phyloP scores from a whole-genome alignment of 176 grass and related monocot genomes.

The Cenchrus purpureus region DNA sequence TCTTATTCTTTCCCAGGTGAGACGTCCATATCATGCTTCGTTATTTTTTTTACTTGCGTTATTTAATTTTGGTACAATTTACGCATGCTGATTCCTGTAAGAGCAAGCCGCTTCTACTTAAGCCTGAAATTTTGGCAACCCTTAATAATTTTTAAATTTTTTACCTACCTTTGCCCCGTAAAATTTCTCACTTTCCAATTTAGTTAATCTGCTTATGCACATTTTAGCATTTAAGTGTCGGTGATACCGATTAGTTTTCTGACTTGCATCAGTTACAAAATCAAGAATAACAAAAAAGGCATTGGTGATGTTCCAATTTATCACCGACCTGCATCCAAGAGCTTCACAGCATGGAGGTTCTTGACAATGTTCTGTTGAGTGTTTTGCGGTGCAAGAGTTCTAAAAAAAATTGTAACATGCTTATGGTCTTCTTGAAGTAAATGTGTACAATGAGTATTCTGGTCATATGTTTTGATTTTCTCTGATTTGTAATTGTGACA shows the following conservation, averaged over 20 bases:
- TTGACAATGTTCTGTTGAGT: conserved; percentile 7
- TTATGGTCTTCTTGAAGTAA: not conserved
- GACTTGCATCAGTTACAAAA: conserved; percentile 26
- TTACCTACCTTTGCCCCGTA: not conserved
- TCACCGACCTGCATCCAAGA: conserved; percentile 8
- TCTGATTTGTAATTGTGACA: conserved; percentile 28
- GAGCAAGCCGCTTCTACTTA: conserved; percentile 5
- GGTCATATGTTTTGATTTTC: conserved; percentile 34
- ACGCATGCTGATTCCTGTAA: conserved; percentile 1
- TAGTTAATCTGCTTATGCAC: conserved; percentile 23
- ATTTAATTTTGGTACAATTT: conserved; percentile 22
- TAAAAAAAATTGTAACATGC: not conserved
- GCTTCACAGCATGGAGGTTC: not conserved
- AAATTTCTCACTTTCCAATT: not conserved
- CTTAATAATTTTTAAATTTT: not conserved
- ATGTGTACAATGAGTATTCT: conserved; percentile 19
- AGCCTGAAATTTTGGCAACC: not conserved
- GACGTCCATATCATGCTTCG: conserved; percentile 29
- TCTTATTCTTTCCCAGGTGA: conserved; percentile 87
- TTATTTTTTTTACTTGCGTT: conserved; percentile 15
- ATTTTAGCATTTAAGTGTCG: not conserved
- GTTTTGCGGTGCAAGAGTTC: not conserved
- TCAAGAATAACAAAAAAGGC: not conserved
- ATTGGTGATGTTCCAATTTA: not conserved
- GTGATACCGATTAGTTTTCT: conserved; percentile 26